Conservation (phyloP, 2,329 filamentous ascomycete genomes). For the Penicillium carneum region DNA sequence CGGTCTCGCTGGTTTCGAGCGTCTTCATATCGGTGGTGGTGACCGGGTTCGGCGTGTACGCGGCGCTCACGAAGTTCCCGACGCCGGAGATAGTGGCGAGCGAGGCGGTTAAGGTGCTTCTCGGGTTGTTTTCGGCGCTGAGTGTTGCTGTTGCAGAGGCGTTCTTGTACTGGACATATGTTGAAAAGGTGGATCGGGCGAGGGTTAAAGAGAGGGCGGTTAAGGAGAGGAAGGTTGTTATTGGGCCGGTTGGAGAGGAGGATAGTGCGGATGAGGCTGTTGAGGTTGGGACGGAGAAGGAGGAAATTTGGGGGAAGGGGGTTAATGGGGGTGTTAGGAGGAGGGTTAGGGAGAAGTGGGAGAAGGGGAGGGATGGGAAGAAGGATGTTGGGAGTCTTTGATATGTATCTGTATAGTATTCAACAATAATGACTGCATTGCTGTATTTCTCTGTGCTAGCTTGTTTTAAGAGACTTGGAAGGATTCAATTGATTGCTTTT, state of each 20-base stretch:
- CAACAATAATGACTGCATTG: neutral
- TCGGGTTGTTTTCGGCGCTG: slow-evolving; percentile 51
- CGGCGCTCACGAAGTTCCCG: slow-evolving; percentile 50
- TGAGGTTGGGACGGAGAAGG: slow-evolving; percentile 24
- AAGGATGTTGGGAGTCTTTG: slow-evolving; percentile 5
- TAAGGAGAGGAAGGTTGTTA: slow-evolving; percentile 47
- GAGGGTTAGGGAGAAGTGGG: slow-evolving; percentile 35
- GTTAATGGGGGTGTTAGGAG: slow-evolving; percentile 33
- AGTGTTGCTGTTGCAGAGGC: slow-evolving; percentile 57
- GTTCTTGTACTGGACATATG: slow-evolving; percentile 56
- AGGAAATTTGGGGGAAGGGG: slow-evolving; percentile 38
- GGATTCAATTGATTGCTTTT: slow-evolving; percentile 15
- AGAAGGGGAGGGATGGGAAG: slow-evolving; percentile 32
- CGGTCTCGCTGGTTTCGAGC: slow-evolving; percentile 76
- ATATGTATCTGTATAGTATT: slow-evolving; percentile 3
- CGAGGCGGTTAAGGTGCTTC: slow-evolving; percentile 49
- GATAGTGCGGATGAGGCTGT: neutral
- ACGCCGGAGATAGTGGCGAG: slow-evolving; percentile 45
- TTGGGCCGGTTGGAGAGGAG: slow-evolving; percentile 14
- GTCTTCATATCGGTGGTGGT: slow-evolving; percentile 86
- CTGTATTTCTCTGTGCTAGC: neutral
- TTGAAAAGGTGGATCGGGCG: slow-evolving; percentile 53
- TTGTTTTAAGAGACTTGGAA: neutral
- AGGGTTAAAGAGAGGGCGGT: slow-evolving; percentile 48
- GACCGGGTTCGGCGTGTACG: slow-evolving; percentile 58